Evolutionary conservation across 2,329 filamentous ascomycete genomes (phyloP), one percentile per base, ranked within the genome.

Genomic region (Colletotrichum siamense): DNA sequence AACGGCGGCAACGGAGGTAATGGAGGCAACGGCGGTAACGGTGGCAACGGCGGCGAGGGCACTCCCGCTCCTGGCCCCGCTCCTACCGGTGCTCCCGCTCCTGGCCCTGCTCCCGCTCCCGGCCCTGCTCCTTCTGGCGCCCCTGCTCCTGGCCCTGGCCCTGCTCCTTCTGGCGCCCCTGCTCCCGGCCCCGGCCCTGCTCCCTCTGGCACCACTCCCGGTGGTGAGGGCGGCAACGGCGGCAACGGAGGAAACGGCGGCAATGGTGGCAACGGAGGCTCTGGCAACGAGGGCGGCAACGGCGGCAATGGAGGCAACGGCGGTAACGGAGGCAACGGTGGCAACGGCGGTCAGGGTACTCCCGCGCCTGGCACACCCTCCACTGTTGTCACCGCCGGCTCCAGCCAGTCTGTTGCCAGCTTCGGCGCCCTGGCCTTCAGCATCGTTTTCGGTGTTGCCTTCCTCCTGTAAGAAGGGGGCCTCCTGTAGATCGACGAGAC

Each of bases 371-470:
- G 30, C 69, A 71, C 2, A 1, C n/a, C 63, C 24, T 5, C 55
- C 36, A 12, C 7, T 36, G 76, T 77, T 13, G 70, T 75, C 6
- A 57, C 61, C 13, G 77, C 76, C 24, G 77, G 77, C 30, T 65
- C 77, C 73, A 69, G 71, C 69, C 76, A 69, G 67, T 72, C 76
- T 59, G 64, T 66, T 57, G 77, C 76, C 44, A 77, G 76, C 73
- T 61, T 78, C 39, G 77, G 72, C 67, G 76, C 71, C 32, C 49
- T 78, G 18, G 76, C 67, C 76, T 55, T 78, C 76, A 72, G 75
- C 71, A 30, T 73, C 34, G 55, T 66, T 52, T 18, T 67, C 49
- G 77, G 63, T 34, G 76, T 74, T 28, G 77, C 64, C 22, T 26
- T 78, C 32, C 34, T 78, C 59, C 59, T 78, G 18, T 78, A 67